Evolutionary conservation across 164 flowering plant genomes (phyloP).

Genomic region (Litsea cubeba): DNA sequence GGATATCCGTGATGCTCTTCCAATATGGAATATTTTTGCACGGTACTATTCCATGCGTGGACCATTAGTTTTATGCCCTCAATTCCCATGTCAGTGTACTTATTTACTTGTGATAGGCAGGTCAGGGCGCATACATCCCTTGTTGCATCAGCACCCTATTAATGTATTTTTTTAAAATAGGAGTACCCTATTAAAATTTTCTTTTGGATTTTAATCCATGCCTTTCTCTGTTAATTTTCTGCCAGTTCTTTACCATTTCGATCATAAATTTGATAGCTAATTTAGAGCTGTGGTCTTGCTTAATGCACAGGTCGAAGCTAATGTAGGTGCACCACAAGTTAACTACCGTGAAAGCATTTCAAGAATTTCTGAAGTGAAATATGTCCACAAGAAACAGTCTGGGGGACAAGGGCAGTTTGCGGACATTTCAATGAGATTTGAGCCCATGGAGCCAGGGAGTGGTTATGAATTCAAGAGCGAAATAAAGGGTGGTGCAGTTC

Average conservation of each 20-base stretch:
- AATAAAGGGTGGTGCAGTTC: slow-evolving; percentile 95
- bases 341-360: slow-evolving; percentile 97
- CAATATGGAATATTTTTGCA: neutral
- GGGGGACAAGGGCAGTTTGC: slow-evolving; percentile 99
- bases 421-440: slow-evolving; percentile 65
- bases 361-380: slow-evolving; percentile 65
- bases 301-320: slow-evolving; percentile 78
- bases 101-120: neutral
- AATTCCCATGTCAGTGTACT: neutral
- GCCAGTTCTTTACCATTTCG: neutral
- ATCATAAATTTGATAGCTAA: neutral
- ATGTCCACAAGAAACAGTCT: slow-evolving; percentile 95
- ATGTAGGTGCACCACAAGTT: slow-evolving; percentile 98
- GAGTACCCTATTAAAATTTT: too few relatives aligned
- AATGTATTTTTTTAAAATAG: too few relatives aligned
- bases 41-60: neutral
- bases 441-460: slow-evolving; percentile 71
- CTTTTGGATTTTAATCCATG: neutral
- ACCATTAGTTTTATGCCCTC: neutral
- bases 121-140: neutral
- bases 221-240: neutral
- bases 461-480: slow-evolving; percentile 95
- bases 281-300: neutral
- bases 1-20: neutral
- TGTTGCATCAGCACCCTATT: neutral